phyloP scores from a whole-genome alignment of 345 rosid species.

The Adansonia digitata region DNA sequence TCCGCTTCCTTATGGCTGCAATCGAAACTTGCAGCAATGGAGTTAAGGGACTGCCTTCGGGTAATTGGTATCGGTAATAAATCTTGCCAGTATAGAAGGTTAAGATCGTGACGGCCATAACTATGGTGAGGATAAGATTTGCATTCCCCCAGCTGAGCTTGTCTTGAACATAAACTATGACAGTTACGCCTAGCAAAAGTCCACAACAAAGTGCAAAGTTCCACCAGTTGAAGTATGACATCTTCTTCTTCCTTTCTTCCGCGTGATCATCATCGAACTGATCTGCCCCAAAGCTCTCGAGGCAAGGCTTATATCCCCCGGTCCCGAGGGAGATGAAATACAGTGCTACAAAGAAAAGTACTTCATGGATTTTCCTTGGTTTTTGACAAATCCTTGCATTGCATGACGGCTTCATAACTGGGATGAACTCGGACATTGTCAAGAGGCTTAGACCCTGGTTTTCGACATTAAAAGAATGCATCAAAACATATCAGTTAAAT shows the following conservation, averaged over 20 bases:
- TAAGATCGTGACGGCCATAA: slow-evolving; percentile 65
- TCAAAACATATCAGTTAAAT: no score
- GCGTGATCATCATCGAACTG: slow-evolving; percentile 45
- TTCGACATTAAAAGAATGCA: no score
- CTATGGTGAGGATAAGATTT: slow-evolving; percentile 52
- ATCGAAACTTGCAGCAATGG: slow-evolving; percentile 76
- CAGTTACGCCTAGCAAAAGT: slow-evolving; percentile 66
- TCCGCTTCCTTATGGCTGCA: slow-evolving; percentile 70
- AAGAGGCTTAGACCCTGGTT: slow-evolving; percentile 10
- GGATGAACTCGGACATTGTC: background rate
- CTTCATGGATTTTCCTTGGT: slow-evolving; percentile 36
- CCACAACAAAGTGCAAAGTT: slow-evolving; percentile 34
- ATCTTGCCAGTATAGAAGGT: slow-evolving; percentile 66
- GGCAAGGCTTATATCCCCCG: slow-evolving; percentile 46
- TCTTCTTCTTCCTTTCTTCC: slow-evolving; percentile 41
- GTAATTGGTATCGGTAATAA: slow-evolving; percentile 51
- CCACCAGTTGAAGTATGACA: slow-evolving; percentile 59
- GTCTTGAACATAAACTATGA: slow-evolving; percentile 69
- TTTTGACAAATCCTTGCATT: slow-evolving; percentile 10
- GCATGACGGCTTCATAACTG: background rate
- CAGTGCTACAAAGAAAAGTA: slow-evolving; percentile 38
- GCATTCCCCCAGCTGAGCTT: slow-evolving; percentile 79
- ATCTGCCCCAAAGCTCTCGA: slow-evolving; percentile 53
- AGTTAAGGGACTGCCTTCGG: slow-evolving; percentile 68
- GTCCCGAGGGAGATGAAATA: slow-evolving; percentile 42